Conservation (phyloP, 495 filamentous ascomycete species). For the Choiromyces venosus region DNA sequence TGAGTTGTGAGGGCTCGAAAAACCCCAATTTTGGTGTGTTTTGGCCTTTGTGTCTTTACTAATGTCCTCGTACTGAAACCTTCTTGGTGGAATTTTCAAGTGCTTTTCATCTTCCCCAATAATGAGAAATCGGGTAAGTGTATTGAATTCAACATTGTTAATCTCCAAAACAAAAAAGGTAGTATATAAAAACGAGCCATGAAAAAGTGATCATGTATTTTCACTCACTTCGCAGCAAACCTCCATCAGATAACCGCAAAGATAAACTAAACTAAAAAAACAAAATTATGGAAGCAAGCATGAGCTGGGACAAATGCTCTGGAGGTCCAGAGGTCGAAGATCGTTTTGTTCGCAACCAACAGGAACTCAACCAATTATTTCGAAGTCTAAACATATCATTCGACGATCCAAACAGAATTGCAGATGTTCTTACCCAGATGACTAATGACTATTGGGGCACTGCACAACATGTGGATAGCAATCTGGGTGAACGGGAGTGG, state of each 20-base stretch:
- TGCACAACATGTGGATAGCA: not conserved
- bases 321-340: not conserved
- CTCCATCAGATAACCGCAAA: not conserved
- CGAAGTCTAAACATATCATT: constrained; percentile 13
- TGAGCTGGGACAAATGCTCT: not conserved
- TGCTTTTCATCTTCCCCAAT: not conserved
- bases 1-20: too few species aligned
- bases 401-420: constrained; percentile 18
- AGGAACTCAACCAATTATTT: constrained; percentile 23
- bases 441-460: not conserved
- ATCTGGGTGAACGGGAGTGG: not conserved
- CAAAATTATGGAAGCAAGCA: too few species aligned
- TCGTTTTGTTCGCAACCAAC: constrained; percentile 10
- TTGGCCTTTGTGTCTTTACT: too few species aligned
- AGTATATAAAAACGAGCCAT: not conserved
- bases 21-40: too few species aligned
- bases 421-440: not conserved
- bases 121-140: not conserved
- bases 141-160: not conserved
- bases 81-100: not conserved
- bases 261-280: not conserved
- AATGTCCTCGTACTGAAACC: too few species aligned
- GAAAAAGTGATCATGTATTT: not conserved
- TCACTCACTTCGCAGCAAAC: not conserved
- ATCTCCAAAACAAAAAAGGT: not conserved